phyloP scores from a whole-genome alignment of 2,329 filamentous ascomycete genomes.

The Huntiella moniliformis region DNA sequence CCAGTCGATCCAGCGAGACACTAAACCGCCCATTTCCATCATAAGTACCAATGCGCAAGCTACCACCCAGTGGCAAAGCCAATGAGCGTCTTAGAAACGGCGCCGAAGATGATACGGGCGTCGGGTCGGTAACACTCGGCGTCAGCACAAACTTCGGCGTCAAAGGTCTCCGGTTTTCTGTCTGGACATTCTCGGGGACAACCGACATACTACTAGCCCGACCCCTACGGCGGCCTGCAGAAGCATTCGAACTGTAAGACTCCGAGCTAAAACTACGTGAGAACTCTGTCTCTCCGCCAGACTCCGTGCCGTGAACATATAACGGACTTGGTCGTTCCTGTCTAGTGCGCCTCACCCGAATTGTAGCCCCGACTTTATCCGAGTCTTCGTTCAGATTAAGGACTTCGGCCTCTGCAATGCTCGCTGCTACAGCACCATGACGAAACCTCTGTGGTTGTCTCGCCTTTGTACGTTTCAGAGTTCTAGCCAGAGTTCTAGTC shows the following conservation, averaged over 20 bases:
- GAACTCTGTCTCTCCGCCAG: background rate
- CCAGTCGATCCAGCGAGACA: background rate
- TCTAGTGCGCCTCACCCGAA: background rate
- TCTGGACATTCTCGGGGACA: background rate
- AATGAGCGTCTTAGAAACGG: background rate
- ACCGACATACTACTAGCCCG: background rate
- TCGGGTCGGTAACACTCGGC: background rate
- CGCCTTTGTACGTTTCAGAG: background rate
- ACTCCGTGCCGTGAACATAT: background rate
- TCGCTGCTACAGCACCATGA: background rate
- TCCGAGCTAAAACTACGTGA: background rate
- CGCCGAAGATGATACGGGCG: background rate
- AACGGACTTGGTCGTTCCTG: background rate
- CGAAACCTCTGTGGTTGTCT: background rate
- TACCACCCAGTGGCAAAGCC: slow-evolving; percentile 1
- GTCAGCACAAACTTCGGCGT: background rate
- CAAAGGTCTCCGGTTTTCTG: no score
- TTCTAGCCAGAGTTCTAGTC: background rate
- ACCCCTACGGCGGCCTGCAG: background rate
- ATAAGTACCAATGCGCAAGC: background rate
- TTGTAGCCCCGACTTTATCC: background rate
- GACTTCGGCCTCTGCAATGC: background rate
- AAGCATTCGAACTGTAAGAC: background rate
- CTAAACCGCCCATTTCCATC: slow-evolving; percentile 1
- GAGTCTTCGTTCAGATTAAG: background rate